Evolutionary conservation across 176 grass and related monocot genomes (phyloP), one percentile per base, ranked within the genome.

Genomic region (Luzula sylvatica): DNA sequence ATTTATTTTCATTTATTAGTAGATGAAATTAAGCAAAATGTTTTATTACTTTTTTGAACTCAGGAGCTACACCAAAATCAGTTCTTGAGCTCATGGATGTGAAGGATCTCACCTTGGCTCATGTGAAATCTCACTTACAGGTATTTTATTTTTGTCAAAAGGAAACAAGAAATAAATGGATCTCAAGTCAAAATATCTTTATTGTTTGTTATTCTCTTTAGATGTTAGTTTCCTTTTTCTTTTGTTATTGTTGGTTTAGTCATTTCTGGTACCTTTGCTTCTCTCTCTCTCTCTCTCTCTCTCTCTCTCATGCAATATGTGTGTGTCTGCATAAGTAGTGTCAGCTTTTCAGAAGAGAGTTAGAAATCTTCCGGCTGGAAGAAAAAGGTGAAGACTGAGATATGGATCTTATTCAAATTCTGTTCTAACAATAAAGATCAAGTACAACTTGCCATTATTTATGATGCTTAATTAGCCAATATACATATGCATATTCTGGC

Each of bases 121-220:
- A 78, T 78, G 75, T 78, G 50, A 78, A 78, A 64, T 71, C 67
- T 42, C 75, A 78, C 26, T 58, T 78, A 49, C 75, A 78, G 75
- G 75, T 78, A 35, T 11, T 56, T 50, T 27, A 45, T 42, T 11
- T 56, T 50, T 27, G 29, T 42, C 20, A 50, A 64, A 64, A 38
- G 23, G 20, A 32, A 11, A 35, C 20, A 44, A 25, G 26, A 29
- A 46, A 12, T 57, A 21, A 14, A 43, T 35, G 25, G 59, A 0
- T 40, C 56, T 61, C 38, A 44, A 40, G 14, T 43, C 14, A 11
- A 23, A 20, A 46, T 64, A 15, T 64, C 25, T n/a, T 64, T 35
- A 20, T 48, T 64, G 43, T 48, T 64, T 64, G 24, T 46, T 56
- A n/a, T n/a, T 69, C 32, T 29, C 38, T 56, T 56, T 45, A 46